Conservation (phyloP, 1,139 yeast genomes). For the Wickerhamiella pararugosa region DNA sequence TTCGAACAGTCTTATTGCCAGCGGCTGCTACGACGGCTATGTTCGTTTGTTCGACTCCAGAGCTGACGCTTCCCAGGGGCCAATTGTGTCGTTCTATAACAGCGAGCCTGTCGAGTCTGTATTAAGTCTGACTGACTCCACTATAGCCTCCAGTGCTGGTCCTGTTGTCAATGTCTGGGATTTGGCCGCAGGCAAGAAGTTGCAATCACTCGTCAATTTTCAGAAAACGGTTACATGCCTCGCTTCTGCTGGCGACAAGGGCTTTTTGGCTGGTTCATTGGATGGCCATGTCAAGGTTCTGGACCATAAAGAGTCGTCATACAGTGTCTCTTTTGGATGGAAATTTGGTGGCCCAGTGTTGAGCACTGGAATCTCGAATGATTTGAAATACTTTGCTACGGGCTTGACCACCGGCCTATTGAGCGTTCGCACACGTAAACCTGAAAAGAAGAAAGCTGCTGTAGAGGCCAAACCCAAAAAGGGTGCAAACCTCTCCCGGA, state of each 20-base stretch:
- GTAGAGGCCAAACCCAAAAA: conserved; percentile 21
- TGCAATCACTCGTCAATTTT: conserved; percentile 59
- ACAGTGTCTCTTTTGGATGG: conserved; percentile 96
- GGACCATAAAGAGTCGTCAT: conserved; percentile 55
- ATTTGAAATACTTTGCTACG: conserved; percentile 80
- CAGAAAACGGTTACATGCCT: conserved; percentile 86
- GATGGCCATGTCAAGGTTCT: conserved; percentile 96
- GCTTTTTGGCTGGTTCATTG: conserved; percentile 79
- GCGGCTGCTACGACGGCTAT: conserved; percentile 87
- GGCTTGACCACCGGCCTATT: conserved; percentile 84
- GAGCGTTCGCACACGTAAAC: conserved; percentile 75
- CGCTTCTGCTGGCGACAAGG: conserved; percentile 48
- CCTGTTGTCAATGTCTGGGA: conserved; percentile 87
- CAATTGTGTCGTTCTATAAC: conserved; percentile 39
- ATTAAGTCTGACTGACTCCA: conserved; percentile 67
- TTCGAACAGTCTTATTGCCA: conserved; percentile 59
- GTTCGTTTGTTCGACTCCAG: conserved; percentile 83
- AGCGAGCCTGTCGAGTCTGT: conserved; percentile 79
- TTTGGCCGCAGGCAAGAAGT: conserved; percentile 53
- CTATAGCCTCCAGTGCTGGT: conserved; percentile 72
- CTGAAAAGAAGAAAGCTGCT: conserved; percentile 32
- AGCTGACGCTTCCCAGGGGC: conserved; percentile 28
- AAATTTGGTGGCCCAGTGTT: conserved; percentile 89
- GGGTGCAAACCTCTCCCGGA: conserved; percentile 46
- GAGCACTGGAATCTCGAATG: conserved; percentile 81